phyloP scores from a whole-genome alignment of 2,329 filamentous ascomycete genomes.

The Teratosphaeriaceae sp. region DNA sequence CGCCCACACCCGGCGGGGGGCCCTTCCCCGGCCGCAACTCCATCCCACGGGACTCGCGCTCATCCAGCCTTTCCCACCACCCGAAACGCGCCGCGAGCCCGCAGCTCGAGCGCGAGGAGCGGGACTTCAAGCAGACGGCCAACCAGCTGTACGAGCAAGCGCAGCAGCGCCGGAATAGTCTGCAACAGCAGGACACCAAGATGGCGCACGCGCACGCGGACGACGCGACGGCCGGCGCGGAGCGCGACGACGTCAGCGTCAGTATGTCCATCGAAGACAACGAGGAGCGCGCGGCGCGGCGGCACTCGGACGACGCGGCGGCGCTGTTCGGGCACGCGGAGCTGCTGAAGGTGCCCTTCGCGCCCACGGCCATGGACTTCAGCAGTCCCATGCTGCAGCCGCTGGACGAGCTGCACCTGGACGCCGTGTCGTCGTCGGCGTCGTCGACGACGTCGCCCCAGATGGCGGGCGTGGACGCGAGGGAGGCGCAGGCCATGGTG shows the following conservation, averaged over 20 bases:
- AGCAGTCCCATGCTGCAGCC: slow-evolving; percentile 44
- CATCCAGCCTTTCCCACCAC: slow-evolving; percentile 47
- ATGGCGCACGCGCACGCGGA: slow-evolving; percentile 31
- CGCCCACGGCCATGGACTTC: slow-evolving; percentile 31
- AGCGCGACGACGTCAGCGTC: slow-evolving; percentile 25
- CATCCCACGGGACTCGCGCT: slow-evolving; percentile 31
- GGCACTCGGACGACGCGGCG: slow-evolving; percentile 44
- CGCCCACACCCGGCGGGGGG: slow-evolving; percentile 55
- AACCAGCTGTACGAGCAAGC: slow-evolving; percentile 64
- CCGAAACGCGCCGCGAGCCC: slow-evolving; percentile 69
- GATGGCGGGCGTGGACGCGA: not conserved
- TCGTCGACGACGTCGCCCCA: too few species aligned
- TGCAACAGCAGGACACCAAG: slow-evolving; percentile 33
- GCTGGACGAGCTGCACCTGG: slow-evolving; percentile 13
- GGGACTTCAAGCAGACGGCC: slow-evolving; percentile 93
- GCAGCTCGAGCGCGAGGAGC: slow-evolving; percentile 87
- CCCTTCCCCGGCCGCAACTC: slow-evolving; percentile 51
- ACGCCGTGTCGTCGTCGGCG: not conserved
- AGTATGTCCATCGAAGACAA: slow-evolving; percentile 33
- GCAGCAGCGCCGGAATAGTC: slow-evolving; percentile 36
- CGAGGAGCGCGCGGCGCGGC: slow-evolving; percentile 43
- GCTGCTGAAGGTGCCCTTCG: slow-evolving; percentile 39
- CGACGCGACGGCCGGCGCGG: slow-evolving; percentile 23
- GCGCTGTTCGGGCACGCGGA: slow-evolving; percentile 44
- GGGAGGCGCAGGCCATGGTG: slow-evolving; percentile 3